Evolutionary conservation across 75 land plant species (phyloP).

Genomic region (Pseudotsuga menziesii): DNA sequence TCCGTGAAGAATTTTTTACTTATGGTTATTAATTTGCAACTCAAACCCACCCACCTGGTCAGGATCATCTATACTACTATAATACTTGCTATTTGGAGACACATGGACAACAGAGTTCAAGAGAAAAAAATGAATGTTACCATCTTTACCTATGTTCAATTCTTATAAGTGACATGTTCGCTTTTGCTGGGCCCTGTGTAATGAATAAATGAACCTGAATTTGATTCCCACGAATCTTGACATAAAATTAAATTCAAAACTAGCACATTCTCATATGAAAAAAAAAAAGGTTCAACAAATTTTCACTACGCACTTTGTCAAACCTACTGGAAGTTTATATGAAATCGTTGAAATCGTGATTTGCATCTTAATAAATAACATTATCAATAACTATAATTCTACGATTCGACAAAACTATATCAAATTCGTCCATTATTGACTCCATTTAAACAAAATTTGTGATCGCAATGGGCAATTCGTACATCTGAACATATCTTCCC

Average conservation of each 20-base stretch:
- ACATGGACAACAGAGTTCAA: slow-evolving; percentile 96
- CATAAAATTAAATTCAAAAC: too few species aligned
- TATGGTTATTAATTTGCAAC: slow-evolving; percentile 1
- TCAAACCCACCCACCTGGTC: slow-evolving; percentile 70
- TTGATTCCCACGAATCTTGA: too few species aligned
- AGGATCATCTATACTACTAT: slow-evolving; percentile 75
- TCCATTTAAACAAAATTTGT: slow-evolving; percentile 93
- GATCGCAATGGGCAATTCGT: slow-evolving; percentile 95
- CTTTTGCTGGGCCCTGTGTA: too few species aligned
- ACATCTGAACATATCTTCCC: slow-evolving; percentile 72
- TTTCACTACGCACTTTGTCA: slow-evolving; percentile 85
- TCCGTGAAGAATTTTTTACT: too few species aligned
- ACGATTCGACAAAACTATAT: slow-evolving; percentile 21
- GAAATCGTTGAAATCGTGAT: not conserved
- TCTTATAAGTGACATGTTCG: too few species aligned
- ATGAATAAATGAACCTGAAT: too few species aligned
- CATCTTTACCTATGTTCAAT: too few species aligned
- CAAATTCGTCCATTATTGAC: slow-evolving; percentile 99
- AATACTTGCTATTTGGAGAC: slow-evolving; percentile 71
- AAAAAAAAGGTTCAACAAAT: too few species aligned
- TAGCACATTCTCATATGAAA: too few species aligned
- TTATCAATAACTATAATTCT: not conserved
- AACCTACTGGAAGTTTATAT: slow-evolving; percentile 46
- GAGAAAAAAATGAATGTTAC: too few species aligned
- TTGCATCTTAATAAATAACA: not conserved